Evolutionary conservation across 2,329 filamentous ascomycete species (phyloP).

Genomic region (Neocucurbitaria cava): DNA sequence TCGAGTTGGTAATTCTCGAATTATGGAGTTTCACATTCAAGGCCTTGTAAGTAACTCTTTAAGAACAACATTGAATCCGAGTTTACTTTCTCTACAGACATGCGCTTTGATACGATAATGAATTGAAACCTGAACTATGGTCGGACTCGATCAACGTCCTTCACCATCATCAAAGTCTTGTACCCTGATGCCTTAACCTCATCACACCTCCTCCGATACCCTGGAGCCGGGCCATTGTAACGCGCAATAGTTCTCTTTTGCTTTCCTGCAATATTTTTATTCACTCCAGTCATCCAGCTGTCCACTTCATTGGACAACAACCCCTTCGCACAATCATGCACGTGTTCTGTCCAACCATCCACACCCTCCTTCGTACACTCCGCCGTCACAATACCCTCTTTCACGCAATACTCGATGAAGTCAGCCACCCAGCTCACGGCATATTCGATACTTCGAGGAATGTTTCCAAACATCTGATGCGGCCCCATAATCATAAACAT

Average conservation of each 20-base stretch:
- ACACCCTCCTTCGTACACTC: slow-evolving; percentile 53
- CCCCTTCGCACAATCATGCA: slow-evolving; percentile 55
- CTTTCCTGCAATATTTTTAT: slow-evolving; percentile 55
- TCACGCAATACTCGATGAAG: slow-evolving; percentile 43
- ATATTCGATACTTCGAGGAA: slow-evolving; percentile 53
- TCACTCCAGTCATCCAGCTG: slow-evolving; percentile 64
- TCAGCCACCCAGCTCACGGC: slow-evolving; percentile 51
- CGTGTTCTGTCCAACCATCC: slow-evolving; percentile 57
- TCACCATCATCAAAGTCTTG: slow-evolving; percentile 26
- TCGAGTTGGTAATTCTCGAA: too few relatives aligned
- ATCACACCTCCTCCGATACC: slow-evolving; percentile 49
- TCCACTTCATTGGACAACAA: slow-evolving; percentile 58
- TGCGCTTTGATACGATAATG: not conserved
- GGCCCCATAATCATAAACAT: slow-evolving; percentile 53
- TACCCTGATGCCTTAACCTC: slow-evolving; percentile 32
- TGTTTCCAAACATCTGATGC: slow-evolving; percentile 55
- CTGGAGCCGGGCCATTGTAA: slow-evolving; percentile 56
- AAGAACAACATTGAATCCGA: too few relatives aligned
- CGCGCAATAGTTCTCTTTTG: slow-evolving; percentile 55
- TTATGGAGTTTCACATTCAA: too few relatives aligned
- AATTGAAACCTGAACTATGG: not conserved
- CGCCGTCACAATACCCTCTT: slow-evolving; percentile 44
- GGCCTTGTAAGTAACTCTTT: too few relatives aligned
- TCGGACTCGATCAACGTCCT: not conserved
- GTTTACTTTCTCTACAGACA: too few relatives aligned